Percentiles rank a stretch among this genome's conserved stretches.
These are phyloP conservation scores for Septoria petroselini DNA, from an alignment of 2,329 filamentous ascomycete species.

Conservation along the genomic window DNA sequence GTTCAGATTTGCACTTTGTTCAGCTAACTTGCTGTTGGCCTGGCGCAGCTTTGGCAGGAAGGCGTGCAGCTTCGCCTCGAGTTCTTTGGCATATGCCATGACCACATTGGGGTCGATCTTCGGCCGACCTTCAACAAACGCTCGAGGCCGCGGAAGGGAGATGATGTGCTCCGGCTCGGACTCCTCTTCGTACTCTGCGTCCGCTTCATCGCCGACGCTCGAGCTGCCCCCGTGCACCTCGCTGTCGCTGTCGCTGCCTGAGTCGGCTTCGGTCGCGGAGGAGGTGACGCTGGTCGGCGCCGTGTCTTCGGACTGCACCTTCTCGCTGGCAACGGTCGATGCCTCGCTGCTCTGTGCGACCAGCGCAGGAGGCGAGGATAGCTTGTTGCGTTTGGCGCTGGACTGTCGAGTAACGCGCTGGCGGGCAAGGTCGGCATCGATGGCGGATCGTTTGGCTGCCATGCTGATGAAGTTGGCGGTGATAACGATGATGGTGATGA, in stretches of 20 bases:
- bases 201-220: constrained; percentile 9
- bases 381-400: constrained; percentile 4
- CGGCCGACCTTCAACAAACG: constrained; percentile 8
- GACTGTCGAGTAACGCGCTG: background rate
- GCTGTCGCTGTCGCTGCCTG: background rate
- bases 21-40: constrained; percentile 33
- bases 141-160: background rate
- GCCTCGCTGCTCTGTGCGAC: background rate
- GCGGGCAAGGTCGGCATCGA: background rate
- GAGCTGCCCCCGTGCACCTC: constrained; percentile 2
- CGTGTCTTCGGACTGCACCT: background rate
- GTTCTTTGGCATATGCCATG: constrained; percentile 23
- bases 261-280: background rate
- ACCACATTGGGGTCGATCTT: constrained; percentile 18
- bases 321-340: background rate
- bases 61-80: constrained; percentile 30
- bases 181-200: constrained; percentile 21
- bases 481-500: background rate
- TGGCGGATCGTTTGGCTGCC: constrained; percentile 9
- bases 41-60: constrained; percentile 36
- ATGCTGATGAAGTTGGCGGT: constrained; percentile 3
- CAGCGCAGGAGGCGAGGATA: background rate
- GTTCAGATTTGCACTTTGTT: constrained; percentile 26
- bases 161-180: constrained; percentile 1
- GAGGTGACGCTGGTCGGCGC: background rate